Evolutionary conservation across 495 filamentous ascomycete genomes (phyloP), one percentile per base, ranked within the genome.

Genomic region (Staphylotrichum longicolle): DNA sequence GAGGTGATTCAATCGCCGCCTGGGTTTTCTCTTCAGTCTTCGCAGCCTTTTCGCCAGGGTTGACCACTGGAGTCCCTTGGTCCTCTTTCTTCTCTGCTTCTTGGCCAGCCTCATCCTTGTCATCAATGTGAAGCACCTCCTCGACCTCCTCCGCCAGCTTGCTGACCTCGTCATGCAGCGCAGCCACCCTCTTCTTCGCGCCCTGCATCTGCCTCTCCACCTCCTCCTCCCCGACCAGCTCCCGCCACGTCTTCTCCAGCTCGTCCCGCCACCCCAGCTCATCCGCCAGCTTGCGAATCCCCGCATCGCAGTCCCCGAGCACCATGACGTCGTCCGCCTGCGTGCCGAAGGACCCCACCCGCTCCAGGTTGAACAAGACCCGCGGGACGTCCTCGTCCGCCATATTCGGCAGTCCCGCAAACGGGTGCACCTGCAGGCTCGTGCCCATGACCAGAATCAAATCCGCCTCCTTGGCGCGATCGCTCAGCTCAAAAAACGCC

Each of bases 361-460:
- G 77, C 73, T 97, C 88, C 74, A 87, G 78, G 69, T 98, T 98
- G 68, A 98, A 89, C 11, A 98, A 80, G 20, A 97, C 76, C 45
- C 94, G 84, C 8, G 91, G 94, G 6, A 81, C 80, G 3, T 75
- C 76, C 1, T 87, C 80, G 8, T 66, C 63, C n/a, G 83, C 85
- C 54, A 87, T 74, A 1, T 74, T 67, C 1, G 94, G 93, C 54
- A 98, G 75, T 54, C 82, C 83, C 15, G 94, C 92, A 75, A 98
- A 97, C 0, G 94, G 95, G 57, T 92, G 88, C 27, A 98, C 94
- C 7, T 79, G 82, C 59, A 98, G 73, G 70, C 91, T 96, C 6
- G 93, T 96, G 3, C 94, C 94, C 85, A 98, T 90, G 44, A 98
- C 81, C 44, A 98, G 88, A 53, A 86, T 85, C 35, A 98, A 74